Evolutionary conservation across 139 green algal genomes (phyloP), one percentile per base, ranked within the genome.

Genomic region (Chlamydomonas sphaeroides): DNA sequence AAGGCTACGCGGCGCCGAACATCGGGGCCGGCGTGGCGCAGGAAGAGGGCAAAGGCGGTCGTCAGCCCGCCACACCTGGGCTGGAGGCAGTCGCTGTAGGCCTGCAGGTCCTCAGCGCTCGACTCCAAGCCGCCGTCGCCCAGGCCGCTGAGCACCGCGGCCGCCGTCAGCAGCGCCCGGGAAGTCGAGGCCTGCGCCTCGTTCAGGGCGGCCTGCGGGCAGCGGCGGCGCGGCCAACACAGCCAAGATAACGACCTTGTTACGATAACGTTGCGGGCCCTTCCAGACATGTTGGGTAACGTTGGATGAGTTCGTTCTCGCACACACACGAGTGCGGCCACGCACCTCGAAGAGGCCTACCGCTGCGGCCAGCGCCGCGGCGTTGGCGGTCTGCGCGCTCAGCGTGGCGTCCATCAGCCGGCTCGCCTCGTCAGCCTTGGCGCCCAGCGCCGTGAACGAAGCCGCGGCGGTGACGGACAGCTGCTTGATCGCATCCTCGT

Each of bases 41-140:
- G 68, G 28, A 25, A 26, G 42, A 23, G 7, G 10, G n/a, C n/a
- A n/a, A n/a, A n/a, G n/a, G n/a, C n/a, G n/a, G n/a, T n/a, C n/a
- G n/a, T n/a, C n/a, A n/a, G n/a, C n/a, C n/a, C 28, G 4, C 3
- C 41, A 5, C 45, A n/a, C 20, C 48, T 45, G 10, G 15, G 8
- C 32, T 38, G 33, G 32, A 77, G 17, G 68, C 68, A 77, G 3
- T n/a, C 32, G 68, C 32, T 33, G 68, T 77, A 77, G 32, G n/a
- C 18, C 1, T n/a, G n/a, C 1, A 48, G 32, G 20, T 77, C 68
- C 0, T 21, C 41, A 28, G 21, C 6, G 8, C 26, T 17, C 45
- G 45, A 32, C 3, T 17, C 23, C 17, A 66, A 11, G 1, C 11
- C 30, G 59, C 8, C 18, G 20, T 63, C 17, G 3, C 30, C 45